Conservation (phyloP, 305 asterid species). For the Solanum hybrid region DNA sequence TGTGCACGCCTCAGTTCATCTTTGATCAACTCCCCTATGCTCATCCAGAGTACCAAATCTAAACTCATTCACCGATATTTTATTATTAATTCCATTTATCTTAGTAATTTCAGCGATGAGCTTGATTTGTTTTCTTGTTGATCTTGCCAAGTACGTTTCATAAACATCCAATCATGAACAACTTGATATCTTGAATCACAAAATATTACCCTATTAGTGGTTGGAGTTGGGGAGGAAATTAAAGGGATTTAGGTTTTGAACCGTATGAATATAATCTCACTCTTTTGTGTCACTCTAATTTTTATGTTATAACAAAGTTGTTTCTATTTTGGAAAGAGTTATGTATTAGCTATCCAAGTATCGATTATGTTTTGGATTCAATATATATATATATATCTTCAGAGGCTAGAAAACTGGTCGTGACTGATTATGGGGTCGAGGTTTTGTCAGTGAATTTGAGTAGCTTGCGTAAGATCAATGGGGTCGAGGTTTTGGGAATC, state of each 20-base stretch:
- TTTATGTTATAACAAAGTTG: background rate
- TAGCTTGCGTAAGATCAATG: background rate
- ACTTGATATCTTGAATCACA: too few relatives aligned
- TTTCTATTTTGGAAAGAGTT: background rate
- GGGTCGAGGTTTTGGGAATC: background rate
- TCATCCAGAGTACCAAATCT: background rate
- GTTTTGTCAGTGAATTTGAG: background rate
- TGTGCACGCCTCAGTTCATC: background rate
- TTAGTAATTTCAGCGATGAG: background rate
- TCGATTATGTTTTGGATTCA: too few relatives aligned
- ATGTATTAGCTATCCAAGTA: background rate
- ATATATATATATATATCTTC: too few relatives aligned
- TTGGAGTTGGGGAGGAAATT: background rate
- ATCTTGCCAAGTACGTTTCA: background rate
- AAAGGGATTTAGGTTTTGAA: too few relatives aligned
- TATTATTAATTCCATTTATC: background rate
- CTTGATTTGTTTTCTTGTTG: background rate
- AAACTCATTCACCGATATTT: background rate
- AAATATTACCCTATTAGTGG: background rate
- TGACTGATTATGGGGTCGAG: background rate
- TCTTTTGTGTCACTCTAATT: too few relatives aligned
- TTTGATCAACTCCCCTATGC: background rate
- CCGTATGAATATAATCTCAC: background rate
- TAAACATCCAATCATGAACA: background rate
- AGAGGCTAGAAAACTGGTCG: background rate